phyloP scores from a whole-genome alignment of 164 flowering plant species.

The Berberis thunbergii region DNA sequence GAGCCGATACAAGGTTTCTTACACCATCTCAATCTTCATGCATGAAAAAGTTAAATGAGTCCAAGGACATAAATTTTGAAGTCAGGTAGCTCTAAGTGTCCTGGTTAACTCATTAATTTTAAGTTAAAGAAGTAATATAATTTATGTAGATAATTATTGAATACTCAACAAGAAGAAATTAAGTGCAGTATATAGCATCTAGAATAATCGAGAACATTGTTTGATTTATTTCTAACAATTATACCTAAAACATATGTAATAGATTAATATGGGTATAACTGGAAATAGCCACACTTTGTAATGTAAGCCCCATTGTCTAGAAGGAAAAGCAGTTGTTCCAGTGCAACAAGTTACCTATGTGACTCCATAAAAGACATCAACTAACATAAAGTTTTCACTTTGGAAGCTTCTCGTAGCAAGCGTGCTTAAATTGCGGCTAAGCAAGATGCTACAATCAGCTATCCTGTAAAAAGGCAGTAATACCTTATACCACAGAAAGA shows the following conservation, averaged over 20 bases:
- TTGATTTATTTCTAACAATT: too few relatives aligned
- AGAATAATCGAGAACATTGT: too few relatives aligned
- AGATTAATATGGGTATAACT: neutral
- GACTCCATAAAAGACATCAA: slow-evolving; percentile 49
- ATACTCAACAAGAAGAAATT: too few relatives aligned
- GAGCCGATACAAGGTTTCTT: slow-evolving; percentile 67
- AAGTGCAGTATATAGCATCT: too few relatives aligned
- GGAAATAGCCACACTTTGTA: neutral
- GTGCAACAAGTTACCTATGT: slow-evolving; percentile 95
- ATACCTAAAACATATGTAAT: neutral
- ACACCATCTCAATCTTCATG: slow-evolving; percentile 93
- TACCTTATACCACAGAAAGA: neutral
- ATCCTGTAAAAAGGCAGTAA: slow-evolving; percentile 44
- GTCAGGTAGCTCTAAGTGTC: neutral
- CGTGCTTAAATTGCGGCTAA: slow-evolving; percentile 53
- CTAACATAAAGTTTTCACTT: slow-evolving; percentile 46
- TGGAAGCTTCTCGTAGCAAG: slow-evolving; percentile 63
- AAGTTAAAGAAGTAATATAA: too few relatives aligned
- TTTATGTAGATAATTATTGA: too few relatives aligned
- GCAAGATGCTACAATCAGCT: slow-evolving; percentile 87
- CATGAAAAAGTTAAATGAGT: neutral
- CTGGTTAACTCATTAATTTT: too few relatives aligned
- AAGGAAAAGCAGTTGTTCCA: slow-evolving; percentile 97
- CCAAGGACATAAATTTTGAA: neutral
- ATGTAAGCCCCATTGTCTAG: slow-evolving; percentile 61